Evolutionary conservation across 2,329 filamentous ascomycete genomes (phyloP), one percentile per base, ranked within the genome.

Genomic region (Ceratocystis colombiana): DNA sequence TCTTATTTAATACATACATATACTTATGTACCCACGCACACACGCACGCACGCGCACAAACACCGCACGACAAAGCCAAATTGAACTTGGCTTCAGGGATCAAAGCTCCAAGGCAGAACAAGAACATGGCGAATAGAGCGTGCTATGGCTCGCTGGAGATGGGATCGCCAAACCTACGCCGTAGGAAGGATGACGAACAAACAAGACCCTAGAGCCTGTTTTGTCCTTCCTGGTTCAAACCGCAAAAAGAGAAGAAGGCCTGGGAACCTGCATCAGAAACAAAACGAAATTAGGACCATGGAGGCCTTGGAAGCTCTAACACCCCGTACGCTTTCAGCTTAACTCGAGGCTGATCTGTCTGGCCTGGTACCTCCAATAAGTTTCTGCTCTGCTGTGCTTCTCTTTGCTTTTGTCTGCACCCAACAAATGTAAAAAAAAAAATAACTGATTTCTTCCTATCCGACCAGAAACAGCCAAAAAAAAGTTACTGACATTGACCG

Each of bases 401-500:
- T 62, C 15, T 20, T 8, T 33, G n/a, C 4, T 37, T 12, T n/a
- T 33, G n/a, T 33, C 30, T 33, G 30, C 30, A 33, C 30, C 33
- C 33, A 41, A 22, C 55, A 22, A n/a, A 12, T 44, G 62, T 28
- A 55, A 22, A 22, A 48, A 50, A 50, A 20, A 59, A 64, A 67
- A 25, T 67, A 25, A 59, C 65, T 67, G 65, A 67, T 67, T 30
- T 50, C 53, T 28, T 57, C 53, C 61, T 28, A 61, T 67, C 65
- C 50, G 65, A 67, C 41, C 50, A 64, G 61, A 37, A 67, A 67
- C 30, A 57, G 57, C 33, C 28, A 45, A 66, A 62, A 28, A 62
- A 66, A 66, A 66, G 25, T 66, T 62, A 66, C 64, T 66, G 64
- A 66, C 46, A 66, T 22, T 57, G 53, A 7, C n/a, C 15, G 15